Evolutionary conservation across 1,139 yeast species (phyloP), one percentile per base, ranked within the genome.

Genomic region (Arxiozyma heterogenica): DNA sequence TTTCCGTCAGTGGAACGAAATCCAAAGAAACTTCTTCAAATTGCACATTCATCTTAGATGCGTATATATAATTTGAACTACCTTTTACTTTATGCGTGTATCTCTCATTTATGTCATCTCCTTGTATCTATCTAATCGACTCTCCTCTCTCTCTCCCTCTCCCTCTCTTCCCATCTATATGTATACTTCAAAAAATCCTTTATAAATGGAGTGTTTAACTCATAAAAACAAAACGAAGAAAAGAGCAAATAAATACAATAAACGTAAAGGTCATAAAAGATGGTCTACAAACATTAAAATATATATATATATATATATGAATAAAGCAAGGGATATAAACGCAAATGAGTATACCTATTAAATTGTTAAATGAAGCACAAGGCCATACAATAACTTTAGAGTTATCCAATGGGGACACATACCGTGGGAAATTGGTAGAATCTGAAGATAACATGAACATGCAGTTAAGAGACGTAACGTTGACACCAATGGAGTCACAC

Each of bases 401-500:
- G 69, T 78, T 93, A 53, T 80, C 82, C 30, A 84, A 93, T 0
- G 98, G 98, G 1, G 93, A 86, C 61, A 81, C 86, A 0, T 91
- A 91, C 67, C 78, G 95, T 46, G 98, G 98, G 1, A 89, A 86
- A 67, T 76, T 93, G 47, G 71, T 86, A 15, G 95, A 86, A 64
- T 84, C 86, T 70, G 73, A 64, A 71, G 98, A 93, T 66, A 91
- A 86, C 68, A 93, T 93, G 98, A 93, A 93, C 67, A 81, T 91
- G 27, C 95, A 93, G 58, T 71, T 93, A 51, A 76, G 82, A 61
- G 96, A 93, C 66, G 95, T 87, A 50, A 82, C 87, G 1, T 83
- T 86, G 51, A 90, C 49, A 3, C 42, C 49, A 1, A 41, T 96
- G 0, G 82, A 83, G 47, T 72, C 83, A 50, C 85, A 89, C 53